phyloP scores from a whole-genome alignment of 2,329 filamentous ascomycete genomes.

The Aspergillus terreus region DNA sequence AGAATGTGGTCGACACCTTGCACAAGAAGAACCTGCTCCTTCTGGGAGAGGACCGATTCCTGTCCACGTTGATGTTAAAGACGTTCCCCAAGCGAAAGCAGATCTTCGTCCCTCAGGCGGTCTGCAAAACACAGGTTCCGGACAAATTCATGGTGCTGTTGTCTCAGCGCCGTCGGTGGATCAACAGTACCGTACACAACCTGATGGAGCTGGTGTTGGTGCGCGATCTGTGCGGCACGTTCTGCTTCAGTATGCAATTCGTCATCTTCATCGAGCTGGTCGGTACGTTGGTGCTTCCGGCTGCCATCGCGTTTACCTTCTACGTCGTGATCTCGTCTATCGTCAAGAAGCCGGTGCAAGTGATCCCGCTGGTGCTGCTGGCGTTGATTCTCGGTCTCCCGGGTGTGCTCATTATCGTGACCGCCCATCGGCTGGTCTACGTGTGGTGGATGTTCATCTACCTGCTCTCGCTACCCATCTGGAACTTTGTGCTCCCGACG shows the following conservation, averaged over 20 bases:
- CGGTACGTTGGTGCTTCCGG: conserved; percentile 89
- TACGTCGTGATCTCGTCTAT: conserved; percentile 92
- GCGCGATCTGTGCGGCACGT: conserved; percentile 92
- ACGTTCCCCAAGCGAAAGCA: conserved; percentile 99
- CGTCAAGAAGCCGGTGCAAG: conserved; percentile 68
- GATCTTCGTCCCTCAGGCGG: conserved; percentile 95
- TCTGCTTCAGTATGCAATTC: conserved; percentile 99
- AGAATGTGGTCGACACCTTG: conserved; percentile 96
- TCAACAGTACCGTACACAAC: conserved; percentile 98
- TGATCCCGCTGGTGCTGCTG: conserved; percentile 86
- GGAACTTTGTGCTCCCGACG: conserved; percentile 92
- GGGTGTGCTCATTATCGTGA: conserved; percentile 84
- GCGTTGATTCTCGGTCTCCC: conserved; percentile 90
- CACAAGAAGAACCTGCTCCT: conserved; percentile 96
- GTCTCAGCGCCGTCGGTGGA: conserved; percentile 95
- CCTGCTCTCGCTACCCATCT: conserved; percentile 84
- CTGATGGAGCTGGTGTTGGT: conserved; percentile 96
- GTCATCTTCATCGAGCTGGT: conserved; percentile 93
- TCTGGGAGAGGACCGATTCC: conserved; percentile 88
- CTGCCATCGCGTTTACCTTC: conserved; percentile 93
- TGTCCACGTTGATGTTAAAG: conserved; percentile 95
- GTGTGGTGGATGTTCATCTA: conserved; percentile 98
- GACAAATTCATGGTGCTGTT: conserved; percentile 88
- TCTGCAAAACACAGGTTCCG: conserved; percentile 97
- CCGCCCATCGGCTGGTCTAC: conserved; percentile 88